Base-by-base conservation (phyloP, 768 basidiomycete genomes). In the Lentinula detonsa region DNA sequence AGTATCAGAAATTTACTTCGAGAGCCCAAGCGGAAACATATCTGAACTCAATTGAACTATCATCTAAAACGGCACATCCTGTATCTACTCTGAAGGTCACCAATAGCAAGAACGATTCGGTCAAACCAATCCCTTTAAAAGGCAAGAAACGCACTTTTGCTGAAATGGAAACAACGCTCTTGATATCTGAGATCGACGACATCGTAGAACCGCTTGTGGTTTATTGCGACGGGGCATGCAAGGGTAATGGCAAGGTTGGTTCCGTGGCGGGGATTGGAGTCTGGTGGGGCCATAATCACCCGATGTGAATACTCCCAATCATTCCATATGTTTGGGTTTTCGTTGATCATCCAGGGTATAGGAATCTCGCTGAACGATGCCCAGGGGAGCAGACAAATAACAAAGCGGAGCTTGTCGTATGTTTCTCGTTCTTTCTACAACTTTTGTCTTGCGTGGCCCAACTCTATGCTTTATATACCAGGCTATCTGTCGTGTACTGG, bases 141-240 rank as follows among this genome's bases (percentile, higher is more conserved):
- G 72, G 69, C 21, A 77, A 75, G 59, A 75, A 79, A 64, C 73
- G 74, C 23, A 65, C 23, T 18, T 40, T 42, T 16, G 50, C 50
- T 51, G 49, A 59, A 23, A 48, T 59, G 37, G 15, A 43, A 59
- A 49, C 37, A 37, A 8, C 28, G 31, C 31, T 21, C 18, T 45
- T 28, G n/a, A 49, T 37, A 48, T 43, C 7, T 56, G 40, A 56
- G 15, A 33, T 35, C 50, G n/a, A 35, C n/a, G 55, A 43, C 16
- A 43, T 40, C 6, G 28, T 33, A 56, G 55, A 56, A 13, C 59
- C 31, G 57, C 33, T 56, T 57, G 74, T 89, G 11, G 94, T 94
- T 1, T 96, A 92, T 66, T 87, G 82, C 18, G 95, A 98, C 71
- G 95, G 95, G 10, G 89, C 93, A 5, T 94, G 93, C 64, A 84